Base-by-base conservation (phyloP, 1,139 yeast genomes). In the Blastobotrys aristatus region DNA sequence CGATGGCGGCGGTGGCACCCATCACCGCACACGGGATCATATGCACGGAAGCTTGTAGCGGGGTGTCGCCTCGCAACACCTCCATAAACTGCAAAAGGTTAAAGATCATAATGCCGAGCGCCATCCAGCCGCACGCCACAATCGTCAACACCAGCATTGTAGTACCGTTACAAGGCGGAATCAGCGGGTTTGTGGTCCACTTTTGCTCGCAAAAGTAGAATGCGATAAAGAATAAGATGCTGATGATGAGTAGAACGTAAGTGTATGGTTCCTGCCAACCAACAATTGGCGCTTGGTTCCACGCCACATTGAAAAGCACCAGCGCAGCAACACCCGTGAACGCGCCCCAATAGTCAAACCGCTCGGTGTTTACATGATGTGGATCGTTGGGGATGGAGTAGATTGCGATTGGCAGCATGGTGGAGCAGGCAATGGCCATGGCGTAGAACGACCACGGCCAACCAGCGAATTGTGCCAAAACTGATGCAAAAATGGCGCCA, bases 371-470 rank as follows among this genome's bases (percentile, higher is more conserved):
- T 2, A 4, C 32, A 32, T 5, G 22, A 3, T 20, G 29, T 4
- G 35, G 29, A 44, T 54, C 39, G 33, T 63, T 53, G 1, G 85
- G 84, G 27, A 80, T 71, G 13, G 72, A 60, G 27, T 71, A 66
- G 51, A 54, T 65, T 0, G 74, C 69, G 2, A 64, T 14, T 0
- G 65, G 54, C 0, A 70, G 68, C 3, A 70, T 53, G 0, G 55
- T 48, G 1, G 67, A 53, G 32, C 31, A 58, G 1, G 67, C 67
- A 13, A 79, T 74, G 1, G 74, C 72, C 47, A 69, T 61, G 1
- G 71, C 61, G 72, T 80, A 80, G 57, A 68, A 79, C 1, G 68
- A 62, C 84, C 84, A 79, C 0, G 79, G 77, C 84, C 84, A 79
- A 69, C 74, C 68, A 2, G 67, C 67, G 1, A 67, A 49, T 41